Conservation (phyloP, 2,329 filamentous ascomycete species). For the Chaetothyriales sp. region DNA sequence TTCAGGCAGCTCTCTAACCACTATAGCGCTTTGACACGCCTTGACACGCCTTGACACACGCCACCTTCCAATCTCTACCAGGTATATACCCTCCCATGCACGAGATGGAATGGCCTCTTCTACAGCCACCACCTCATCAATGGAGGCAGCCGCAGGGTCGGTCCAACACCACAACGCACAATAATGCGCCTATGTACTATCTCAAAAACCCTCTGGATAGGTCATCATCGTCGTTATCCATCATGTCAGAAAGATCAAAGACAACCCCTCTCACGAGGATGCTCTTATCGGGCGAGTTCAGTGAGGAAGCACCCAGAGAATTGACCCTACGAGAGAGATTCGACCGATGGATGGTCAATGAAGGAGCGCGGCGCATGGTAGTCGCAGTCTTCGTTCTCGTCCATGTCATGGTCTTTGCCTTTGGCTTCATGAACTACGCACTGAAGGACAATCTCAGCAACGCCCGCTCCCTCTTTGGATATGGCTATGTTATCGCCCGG, state of each 20-base stretch:
- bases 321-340: conserved; percentile 57
- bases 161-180: conserved; percentile 14
- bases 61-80: not conserved
- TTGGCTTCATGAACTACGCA: conserved; percentile 65
- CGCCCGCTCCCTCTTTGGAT: conserved; percentile 53
- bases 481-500: conserved; percentile 63
- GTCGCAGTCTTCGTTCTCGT: conserved; percentile 59
- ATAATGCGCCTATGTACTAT: conserved; percentile 15
- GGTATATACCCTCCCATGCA: not conserved
- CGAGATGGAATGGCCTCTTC: not conserved
- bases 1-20: not conserved
- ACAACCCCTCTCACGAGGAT: conserved; percentile 71
- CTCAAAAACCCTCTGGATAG: conserved; percentile 16
- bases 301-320: conserved; percentile 53
- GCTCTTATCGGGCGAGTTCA: conserved; percentile 71
- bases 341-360: conserved; percentile 79
- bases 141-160: conserved; percentile 12
- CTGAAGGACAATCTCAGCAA: conserved; percentile 56
- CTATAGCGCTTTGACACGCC: not conserved
- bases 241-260: conserved; percentile 51
- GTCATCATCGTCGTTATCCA: conserved; percentile 9
- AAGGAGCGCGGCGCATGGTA: conserved; percentile 69
- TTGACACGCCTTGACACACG: not conserved
- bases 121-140: not conserved
- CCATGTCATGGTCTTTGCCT: conserved; percentile 62